phyloP scores from a whole-genome alignment of 148 eudicot genomes.

The Amaranthus cruentus region DNA sequence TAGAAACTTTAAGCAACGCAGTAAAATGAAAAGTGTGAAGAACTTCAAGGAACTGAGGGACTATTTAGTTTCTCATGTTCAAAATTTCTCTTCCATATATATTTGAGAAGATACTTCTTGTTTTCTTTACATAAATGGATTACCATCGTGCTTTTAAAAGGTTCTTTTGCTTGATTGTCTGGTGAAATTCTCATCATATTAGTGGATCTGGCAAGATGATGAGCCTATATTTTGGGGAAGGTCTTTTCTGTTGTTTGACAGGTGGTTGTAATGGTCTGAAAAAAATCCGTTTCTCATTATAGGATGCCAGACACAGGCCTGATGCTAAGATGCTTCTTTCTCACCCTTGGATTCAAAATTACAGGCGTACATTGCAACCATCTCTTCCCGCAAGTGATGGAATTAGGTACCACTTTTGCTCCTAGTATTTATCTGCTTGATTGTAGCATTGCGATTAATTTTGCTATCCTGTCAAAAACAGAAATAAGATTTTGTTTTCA shows the following conservation, averaged over 20 bases:
- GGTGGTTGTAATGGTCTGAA: background rate
- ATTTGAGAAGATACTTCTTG: too few relatives aligned
- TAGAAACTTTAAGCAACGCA: too few relatives aligned
- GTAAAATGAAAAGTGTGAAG: too few relatives aligned
- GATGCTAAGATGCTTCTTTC: slow-evolving; percentile 94
- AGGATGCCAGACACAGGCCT: slow-evolving; percentile 99
- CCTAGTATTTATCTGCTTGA: background rate
- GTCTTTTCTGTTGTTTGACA: too few relatives aligned
- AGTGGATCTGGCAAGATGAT: background rate
- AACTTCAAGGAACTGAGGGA: too few relatives aligned
- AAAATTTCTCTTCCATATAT: too few relatives aligned
- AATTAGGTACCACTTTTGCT: slow-evolving; percentile 46
- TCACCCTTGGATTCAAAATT: slow-evolving; percentile 93
- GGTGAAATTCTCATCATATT: background rate
- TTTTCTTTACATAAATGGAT: too few relatives aligned
- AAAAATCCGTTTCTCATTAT: slow-evolving; percentile 34
- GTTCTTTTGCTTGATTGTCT: too few relatives aligned
- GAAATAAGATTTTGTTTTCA: slow-evolving; percentile 1
- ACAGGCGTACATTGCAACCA: slow-evolving; percentile 84
- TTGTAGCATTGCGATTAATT: background rate
- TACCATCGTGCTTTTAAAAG: too few relatives aligned
- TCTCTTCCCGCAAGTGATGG: slow-evolving; percentile 72
- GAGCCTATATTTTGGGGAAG: too few relatives aligned
- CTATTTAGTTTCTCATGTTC: too few relatives aligned
- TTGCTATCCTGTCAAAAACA: background rate